Evolutionary conservation across 106 monocot genomes (phyloP).

Genomic region (Dioscorea alata): DNA sequence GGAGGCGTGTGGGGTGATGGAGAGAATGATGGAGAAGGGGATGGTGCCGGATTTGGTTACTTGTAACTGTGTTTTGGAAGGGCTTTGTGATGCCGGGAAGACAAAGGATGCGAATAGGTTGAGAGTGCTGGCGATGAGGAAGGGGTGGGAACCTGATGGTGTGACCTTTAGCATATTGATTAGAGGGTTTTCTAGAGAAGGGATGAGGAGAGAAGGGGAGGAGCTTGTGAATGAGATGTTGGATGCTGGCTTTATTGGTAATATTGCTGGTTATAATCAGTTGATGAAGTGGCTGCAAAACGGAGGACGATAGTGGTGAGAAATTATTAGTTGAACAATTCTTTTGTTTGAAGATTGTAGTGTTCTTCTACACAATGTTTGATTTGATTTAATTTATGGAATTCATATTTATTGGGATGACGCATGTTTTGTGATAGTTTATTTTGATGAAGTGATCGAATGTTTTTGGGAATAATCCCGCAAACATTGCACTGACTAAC

Average conservation of each 20-base stretch:
- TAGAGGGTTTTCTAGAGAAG: constrained; percentile 64
- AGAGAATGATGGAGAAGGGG: constrained; percentile 46
- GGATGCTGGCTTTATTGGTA: constrained; percentile 61
- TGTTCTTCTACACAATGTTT: too few species aligned
- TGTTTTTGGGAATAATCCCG: too few species aligned
- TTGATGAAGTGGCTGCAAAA: constrained; percentile 45
- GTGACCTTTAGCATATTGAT: constrained; percentile 48
- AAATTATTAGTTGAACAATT: too few species aligned
- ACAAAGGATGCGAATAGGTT: constrained; percentile 47
- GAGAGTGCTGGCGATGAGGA: constrained; percentile 28
- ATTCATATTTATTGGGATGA: too few species aligned
- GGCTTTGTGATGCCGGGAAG: constrained; percentile 50
- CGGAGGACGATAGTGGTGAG: background rate
- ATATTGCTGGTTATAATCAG: constrained; percentile 70
- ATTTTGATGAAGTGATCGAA: too few species aligned
- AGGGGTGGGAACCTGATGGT: constrained; percentile 51
- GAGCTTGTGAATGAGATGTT: constrained; percentile 81
- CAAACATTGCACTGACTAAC: too few species aligned
- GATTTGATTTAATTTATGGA: too few species aligned
- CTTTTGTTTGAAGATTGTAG: too few species aligned
- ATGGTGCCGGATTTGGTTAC: constrained; percentile 60
- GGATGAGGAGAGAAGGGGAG: constrained; percentile 60
- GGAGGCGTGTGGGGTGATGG: constrained; percentile 36
- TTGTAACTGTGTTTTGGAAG: constrained; percentile 58
- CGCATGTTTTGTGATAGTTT: too few species aligned